phyloP scores from a whole-genome alignment of 257 asterid species.

The Solanum sejunctum region DNA sequence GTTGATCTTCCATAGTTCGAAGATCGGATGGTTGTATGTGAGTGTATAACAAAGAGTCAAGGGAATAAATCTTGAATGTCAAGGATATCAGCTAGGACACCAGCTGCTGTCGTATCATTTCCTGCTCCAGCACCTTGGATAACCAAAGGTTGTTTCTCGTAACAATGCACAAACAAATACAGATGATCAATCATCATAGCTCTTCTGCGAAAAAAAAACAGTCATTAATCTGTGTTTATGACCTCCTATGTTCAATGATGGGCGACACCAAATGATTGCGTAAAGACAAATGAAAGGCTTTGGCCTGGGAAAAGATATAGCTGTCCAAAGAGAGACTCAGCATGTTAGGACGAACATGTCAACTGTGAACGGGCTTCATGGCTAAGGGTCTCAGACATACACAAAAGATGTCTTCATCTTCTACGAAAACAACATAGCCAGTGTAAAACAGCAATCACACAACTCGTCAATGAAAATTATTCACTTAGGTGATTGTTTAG shows the following conservation, averaged over 20 bases:
- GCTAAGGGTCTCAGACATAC: background rate
- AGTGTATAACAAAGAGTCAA: background rate
- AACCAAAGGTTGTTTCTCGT: slow-evolving; percentile 60
- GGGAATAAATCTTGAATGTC: slow-evolving; percentile 71
- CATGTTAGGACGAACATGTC: background rate
- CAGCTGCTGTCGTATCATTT: slow-evolving; percentile 86
- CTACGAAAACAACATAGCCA: too few relatives aligned
- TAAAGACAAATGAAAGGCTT: background rate
- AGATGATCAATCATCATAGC: background rate
- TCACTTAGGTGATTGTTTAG: too few relatives aligned
- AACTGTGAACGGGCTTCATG: background rate
- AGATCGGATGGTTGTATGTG: background rate
- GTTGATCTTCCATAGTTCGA: background rate
- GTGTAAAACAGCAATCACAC: too few relatives aligned
- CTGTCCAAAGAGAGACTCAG: background rate
- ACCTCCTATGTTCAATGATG: background rate
- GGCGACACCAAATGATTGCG: background rate
- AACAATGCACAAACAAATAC: slow-evolving; percentile 35
- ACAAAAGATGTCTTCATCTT: too few relatives aligned
- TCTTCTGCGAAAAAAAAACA: background rate
- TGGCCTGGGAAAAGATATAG: background rate
- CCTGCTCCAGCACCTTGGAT: slow-evolving; percentile 97
- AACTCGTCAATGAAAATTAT: too few relatives aligned
- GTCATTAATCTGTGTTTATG: background rate
- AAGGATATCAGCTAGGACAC: slow-evolving; percentile 84